Evolutionary conservation across 176 grass and related monocot species (phyloP).

Genomic region (Ananas comosus): DNA sequence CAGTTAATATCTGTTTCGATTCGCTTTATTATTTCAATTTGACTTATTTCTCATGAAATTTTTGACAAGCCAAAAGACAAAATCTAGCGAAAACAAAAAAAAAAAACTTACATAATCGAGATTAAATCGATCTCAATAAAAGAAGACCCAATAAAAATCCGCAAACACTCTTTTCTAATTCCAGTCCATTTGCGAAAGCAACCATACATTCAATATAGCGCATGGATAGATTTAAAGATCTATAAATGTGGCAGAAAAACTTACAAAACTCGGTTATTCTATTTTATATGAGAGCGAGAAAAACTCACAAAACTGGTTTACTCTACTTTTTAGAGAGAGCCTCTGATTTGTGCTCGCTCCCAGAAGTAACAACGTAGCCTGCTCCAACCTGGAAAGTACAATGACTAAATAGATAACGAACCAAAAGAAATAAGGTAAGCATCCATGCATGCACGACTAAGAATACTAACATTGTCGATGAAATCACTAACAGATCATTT

Average conservation of each 20-base stretch:
- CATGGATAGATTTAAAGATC: neutral
- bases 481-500: neutral
- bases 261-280: neutral
- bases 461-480: neutral
- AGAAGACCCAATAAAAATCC: neutral
- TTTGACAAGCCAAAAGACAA: too few species aligned
- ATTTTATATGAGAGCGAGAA: conserved; percentile 5
- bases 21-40: too few species aligned
- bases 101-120: too few species aligned
- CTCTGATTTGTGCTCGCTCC: conserved; percentile 81
- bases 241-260: too few species aligned
- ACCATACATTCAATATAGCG: neutral
- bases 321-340: conserved; percentile 64
- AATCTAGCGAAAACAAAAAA: too few species aligned
- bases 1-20: too few species aligned
- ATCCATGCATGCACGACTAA: neutral
- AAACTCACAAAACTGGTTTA: conserved; percentile 20
- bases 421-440: neutral
- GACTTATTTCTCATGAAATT: too few species aligned
- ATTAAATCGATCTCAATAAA: too few species aligned
- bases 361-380: conserved; percentile 72
- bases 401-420: neutral
- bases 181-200: neutral
- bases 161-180: neutral
- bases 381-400: conserved; percentile 54